Evolutionary conservation across 2,329 filamentous ascomycete species (phyloP).

Genomic region (Ceratocystis huliohia): DNA sequence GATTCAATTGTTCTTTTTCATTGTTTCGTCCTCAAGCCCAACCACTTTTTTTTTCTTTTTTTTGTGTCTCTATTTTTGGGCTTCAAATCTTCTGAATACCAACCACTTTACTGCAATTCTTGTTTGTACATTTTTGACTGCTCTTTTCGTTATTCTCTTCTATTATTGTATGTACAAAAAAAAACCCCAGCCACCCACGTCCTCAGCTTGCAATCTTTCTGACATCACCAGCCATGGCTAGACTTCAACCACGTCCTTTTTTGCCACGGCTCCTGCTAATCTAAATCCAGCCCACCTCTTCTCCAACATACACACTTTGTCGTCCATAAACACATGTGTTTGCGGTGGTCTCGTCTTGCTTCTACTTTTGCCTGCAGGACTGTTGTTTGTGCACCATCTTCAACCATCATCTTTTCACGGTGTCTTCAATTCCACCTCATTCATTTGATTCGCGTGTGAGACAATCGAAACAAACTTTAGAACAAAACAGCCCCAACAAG

Average conservation of each 20-base stretch:
- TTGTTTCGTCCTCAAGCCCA: background rate
- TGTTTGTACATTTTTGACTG: background rate
- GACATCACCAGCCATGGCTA: background rate
- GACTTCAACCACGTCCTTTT: background rate
- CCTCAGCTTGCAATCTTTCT: constrained; percentile 5
- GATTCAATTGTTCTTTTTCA: background rate
- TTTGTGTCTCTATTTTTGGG: background rate
- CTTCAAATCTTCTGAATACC: background rate
- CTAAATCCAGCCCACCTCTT: background rate
- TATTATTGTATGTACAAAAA: background rate
- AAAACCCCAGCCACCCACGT: background rate
- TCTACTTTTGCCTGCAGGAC: background rate
- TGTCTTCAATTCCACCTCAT: constrained; percentile 3
- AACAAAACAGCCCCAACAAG: background rate
- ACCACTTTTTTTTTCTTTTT: background rate
- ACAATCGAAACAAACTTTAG: background rate
- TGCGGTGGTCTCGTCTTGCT: background rate
- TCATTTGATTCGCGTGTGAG: background rate
- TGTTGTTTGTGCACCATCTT: background rate
- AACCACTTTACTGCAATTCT: background rate
- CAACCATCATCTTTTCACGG: background rate
- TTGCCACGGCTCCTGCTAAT: background rate
- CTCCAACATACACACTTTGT: background rate
- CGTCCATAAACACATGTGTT: background rate
- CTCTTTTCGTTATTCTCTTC: background rate